Evolutionary conservation across 345 rosid species (phyloP), one percentile per base, ranked within the genome.

Genomic region (Populus davidiana): DNA sequence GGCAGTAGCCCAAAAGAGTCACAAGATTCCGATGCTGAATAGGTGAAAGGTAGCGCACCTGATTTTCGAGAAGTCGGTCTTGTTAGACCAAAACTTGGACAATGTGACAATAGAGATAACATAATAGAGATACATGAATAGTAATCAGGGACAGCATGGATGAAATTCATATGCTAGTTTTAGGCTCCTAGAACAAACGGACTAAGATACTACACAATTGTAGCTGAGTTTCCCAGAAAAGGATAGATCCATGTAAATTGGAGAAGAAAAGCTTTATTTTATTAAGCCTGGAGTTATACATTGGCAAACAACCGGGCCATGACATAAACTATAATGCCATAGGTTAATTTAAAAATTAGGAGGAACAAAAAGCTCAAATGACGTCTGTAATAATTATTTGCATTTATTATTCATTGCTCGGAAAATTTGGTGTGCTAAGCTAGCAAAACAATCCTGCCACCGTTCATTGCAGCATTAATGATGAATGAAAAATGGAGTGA

Each of bases 11-110:
- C 85, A 96, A 83, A 11, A 96, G 93, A 70, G 91, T 86, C 47
- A 96, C 99, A 66, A 93, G 90, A 81, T 92, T 92, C 76, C 90
- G 91, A 71, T 93, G 94, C 75, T 91, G 96, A 79, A 96, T 93
- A 38, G 96, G 87, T 0, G 98, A 90, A 70, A 95, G 92, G 85
- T 88, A 95, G 38, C 91, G 90, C 59, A 87, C 98, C 99, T 95
- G 88, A 80, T 5, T 80, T 61, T 54, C 49, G 70, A 72, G 59
- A 41, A 16, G 49, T 47, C 69, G 64, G 72, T 69, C 64, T 47
- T 38, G 71, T 85, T 31, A 78, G 77, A 72, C 25, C 18, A 79
- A 78, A 71, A 25, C 35, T 75, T 41, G 71, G 75, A 54, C n/a
- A 63, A 81, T 52, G 73, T 43, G 65, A 66, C 77, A 33, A 8